Base-by-base conservation (phyloP, 2,329 filamentous ascomycete genomes). In the Helotiales sp. region DNA sequence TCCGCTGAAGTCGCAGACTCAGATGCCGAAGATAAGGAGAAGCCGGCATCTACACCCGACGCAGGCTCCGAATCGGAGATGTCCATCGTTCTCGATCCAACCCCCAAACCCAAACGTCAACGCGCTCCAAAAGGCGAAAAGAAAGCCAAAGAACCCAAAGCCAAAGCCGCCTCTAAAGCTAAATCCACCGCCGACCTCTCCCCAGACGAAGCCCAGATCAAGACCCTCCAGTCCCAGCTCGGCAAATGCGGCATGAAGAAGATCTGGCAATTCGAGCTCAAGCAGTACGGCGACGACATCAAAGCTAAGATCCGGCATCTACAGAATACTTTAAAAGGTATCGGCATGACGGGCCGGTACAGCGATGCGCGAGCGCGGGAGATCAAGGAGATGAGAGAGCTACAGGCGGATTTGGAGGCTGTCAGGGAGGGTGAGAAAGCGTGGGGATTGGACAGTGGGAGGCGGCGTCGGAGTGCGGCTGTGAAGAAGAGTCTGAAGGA, bases 231-330 rank as follows among this genome's bases (percentile, higher is more conserved):
- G 80, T 87, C 89, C 8, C 93, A 95, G 79, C 86, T 99, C 6
- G 81, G 90, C 54, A 97, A 97, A 79, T 99, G 95, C 75, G 95
- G 95, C 32, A 88, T 97, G 64, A 91, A 93, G 62, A 98, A 97
- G 77, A 87, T 97, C 69, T 99, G 96, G 95, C 87, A 86, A 59
- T 89, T 91, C 70, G 93, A 97, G 79, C 85, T 99, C 30, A 92
- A 92, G 77, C 83, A 88, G 63, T 93, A 87, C 74, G 86, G 85
- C 1, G 86, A 89, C 64, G 91, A 94, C 26, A 77, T 85, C 3
- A 91, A 89, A 68, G 92, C 88, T 59, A 97, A 97, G 82, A 92
- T 97, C 69, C 85, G 84, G 61, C 93, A 97, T 77, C 84, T 99
- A 7, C 92, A 88, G 76, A 81, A 81, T 11, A 91, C 96, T 89